Conservation (phyloP, 805 yeast species). For the Starmera amethionina region DNA sequence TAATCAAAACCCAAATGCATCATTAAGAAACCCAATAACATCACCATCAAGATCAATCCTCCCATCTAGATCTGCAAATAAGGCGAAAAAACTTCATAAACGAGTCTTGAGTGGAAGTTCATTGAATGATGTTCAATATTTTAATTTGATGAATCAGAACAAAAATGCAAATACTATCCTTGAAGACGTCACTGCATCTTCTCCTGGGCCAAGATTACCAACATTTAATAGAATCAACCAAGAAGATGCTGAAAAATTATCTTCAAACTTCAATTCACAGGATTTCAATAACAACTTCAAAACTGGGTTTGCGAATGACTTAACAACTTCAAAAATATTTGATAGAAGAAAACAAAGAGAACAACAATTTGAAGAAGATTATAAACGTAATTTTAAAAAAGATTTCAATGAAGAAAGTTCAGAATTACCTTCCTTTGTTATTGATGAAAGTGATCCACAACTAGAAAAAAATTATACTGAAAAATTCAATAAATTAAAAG, state of each 20-base stretch:
- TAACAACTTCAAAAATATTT: slow-evolving; percentile 12
- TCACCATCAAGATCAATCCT: too few species aligned
- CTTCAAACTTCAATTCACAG: not conserved
- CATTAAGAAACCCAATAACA: too few species aligned
- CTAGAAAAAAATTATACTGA: slow-evolving; percentile 7
- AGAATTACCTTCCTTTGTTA: not conserved
- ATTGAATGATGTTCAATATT: slow-evolving; percentile 8
- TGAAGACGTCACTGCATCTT: not conserved
- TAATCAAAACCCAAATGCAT: too few species aligned
- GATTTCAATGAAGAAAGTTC: slow-evolving; percentile 3
- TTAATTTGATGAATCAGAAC: not conserved
- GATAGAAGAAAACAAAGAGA: slow-evolving; percentile 14
- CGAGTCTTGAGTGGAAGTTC: slow-evolving; percentile 15
- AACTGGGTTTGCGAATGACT: slow-evolving; percentile 2
- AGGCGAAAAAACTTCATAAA: slow-evolving; percentile 11
- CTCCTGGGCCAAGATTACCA: slow-evolving; percentile 12
- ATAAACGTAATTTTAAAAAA: not conserved
- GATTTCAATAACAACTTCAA: not conserved
- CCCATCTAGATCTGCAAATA: too few species aligned
- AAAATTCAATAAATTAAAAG: slow-evolving; percentile 11
- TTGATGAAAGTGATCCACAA: slow-evolving; percentile 3
- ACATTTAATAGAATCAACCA: slow-evolving; percentile 13
- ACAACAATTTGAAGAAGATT: slow-evolving; percentile 4
- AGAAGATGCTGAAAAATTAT: not conserved
- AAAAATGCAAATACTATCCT: not conserved